Percentiles rank a stretch among this genome's conserved stretches.
Conservation (phyloP, 2,329 filamentous ascomycete genomes). For the Penicillium sp. region DNA sequence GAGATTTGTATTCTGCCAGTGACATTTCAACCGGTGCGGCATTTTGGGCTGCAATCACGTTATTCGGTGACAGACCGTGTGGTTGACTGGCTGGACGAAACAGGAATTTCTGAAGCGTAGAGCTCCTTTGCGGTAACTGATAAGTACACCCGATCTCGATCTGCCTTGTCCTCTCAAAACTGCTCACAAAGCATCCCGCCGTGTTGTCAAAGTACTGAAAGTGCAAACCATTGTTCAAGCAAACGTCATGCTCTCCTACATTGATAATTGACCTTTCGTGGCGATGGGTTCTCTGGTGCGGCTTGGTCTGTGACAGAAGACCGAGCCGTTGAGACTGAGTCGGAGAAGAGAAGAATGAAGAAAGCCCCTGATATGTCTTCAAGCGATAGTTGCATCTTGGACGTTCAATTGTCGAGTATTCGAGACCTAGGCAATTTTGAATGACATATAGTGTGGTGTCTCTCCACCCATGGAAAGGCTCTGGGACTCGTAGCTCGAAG, state of each 20-base stretch:
- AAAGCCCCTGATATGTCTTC: constrained; percentile 16
- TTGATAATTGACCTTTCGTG: constrained; percentile 15
- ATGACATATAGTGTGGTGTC: constrained; percentile 48
- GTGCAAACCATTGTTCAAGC: constrained; percentile 47
- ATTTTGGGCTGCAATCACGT: constrained; percentile 51
- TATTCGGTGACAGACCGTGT: constrained; percentile 45
- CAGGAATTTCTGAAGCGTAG: constrained; percentile 43
- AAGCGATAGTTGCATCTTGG: constrained; percentile 12
- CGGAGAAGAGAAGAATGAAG: too few relatives aligned
- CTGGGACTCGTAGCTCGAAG: constrained; percentile 53
- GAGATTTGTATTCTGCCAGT: constrained; percentile 54
- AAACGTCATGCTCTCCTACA: constrained; percentile 38
- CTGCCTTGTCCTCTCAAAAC: constrained; percentile 16
- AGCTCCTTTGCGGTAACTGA: constrained; percentile 24
- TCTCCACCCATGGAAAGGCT: constrained; percentile 48
- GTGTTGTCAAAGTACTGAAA: constrained; percentile 32
- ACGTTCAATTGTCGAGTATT: constrained; percentile 4
- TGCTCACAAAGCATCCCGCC: constrained; percentile 17
- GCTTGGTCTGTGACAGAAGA: constrained; percentile 39
- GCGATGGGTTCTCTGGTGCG: constrained; percentile 39
- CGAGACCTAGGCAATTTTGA: constrained; percentile 36
- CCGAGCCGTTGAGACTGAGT: constrained; percentile 23
- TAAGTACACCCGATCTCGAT: constrained; percentile 39
- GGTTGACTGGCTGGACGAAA: constrained; percentile 26
- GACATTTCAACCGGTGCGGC: constrained; percentile 51